Evolutionary conservation across 2,329 filamentous ascomycete species (phyloP).

Genomic region (Penicillium sp.): DNA sequence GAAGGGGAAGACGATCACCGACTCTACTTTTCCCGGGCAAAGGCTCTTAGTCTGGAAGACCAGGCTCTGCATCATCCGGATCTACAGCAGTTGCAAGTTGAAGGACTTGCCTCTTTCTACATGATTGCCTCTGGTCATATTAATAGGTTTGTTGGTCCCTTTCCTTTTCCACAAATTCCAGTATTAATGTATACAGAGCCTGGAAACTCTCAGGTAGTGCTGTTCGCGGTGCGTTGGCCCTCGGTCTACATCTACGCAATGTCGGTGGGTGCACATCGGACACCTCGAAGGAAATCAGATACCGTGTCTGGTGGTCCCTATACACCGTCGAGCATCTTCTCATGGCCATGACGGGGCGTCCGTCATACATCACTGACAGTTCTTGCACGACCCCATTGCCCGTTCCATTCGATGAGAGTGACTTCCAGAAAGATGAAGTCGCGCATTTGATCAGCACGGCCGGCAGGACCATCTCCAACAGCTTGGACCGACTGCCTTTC

Average conservation of each 20-base stretch:
- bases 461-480: slow-evolving; percentile 17
- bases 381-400: slow-evolving; percentile 41
- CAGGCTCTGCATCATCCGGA: slow-evolving; percentile 40
- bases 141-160: slow-evolving; percentile 35
- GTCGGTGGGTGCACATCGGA: slow-evolving; percentile 34
- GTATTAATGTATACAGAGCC: no score
- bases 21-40: slow-evolving; percentile 40
- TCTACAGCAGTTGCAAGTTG: slow-evolving; percentile 41
- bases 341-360: slow-evolving; percentile 42
- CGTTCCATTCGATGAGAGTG: slow-evolving; percentile 38
- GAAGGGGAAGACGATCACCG: slow-evolving; percentile 37
- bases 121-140: slow-evolving; percentile 39
- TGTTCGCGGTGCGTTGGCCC: slow-evolving; percentile 36
- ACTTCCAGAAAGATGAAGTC: slow-evolving; percentile 33
- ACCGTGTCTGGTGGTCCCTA: slow-evolving; percentile 44
- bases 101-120: slow-evolving; percentile 41
- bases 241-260: slow-evolving; percentile 42
- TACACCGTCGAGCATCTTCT: slow-evolving; percentile 42
- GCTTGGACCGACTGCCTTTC: slow-evolving; percentile 20
- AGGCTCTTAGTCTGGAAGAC: slow-evolving; percentile 35
- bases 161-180: no score
- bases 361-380: slow-evolving; percentile 39
- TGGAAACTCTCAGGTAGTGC: slow-evolving; percentile 42
- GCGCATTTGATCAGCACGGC: slow-evolving; percentile 23
- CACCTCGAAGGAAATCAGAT: slow-evolving; percentile 41